Base-by-base conservation (phyloP, 2,329 filamentous ascomycete genomes). In the Sarocladium oryzae region DNA sequence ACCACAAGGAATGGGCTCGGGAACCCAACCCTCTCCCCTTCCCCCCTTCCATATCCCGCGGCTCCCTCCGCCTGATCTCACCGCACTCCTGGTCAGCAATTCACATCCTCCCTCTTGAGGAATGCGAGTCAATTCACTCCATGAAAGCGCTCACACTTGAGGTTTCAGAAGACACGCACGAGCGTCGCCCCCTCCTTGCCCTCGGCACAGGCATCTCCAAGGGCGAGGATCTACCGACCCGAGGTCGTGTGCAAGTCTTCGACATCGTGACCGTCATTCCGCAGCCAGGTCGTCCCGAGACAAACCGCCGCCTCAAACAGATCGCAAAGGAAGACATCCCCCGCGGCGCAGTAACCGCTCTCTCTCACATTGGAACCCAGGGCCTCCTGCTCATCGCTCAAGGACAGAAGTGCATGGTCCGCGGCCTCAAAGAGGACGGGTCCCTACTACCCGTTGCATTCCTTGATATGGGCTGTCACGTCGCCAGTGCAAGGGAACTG, bases 381-480 rank as follows among this genome's bases (percentile, higher is more conserved):
- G 93, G 88, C 1, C 89, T 92, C 58, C 83, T 95, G 76, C 84
- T 93, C 55, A 88, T 88, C 36, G 90, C 91, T 0, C 93, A 99
- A 64, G 93, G 93, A 1, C 91, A 96, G 62, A 99, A 99, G 69
- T 92, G 90, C 66, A 95, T 99, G 87, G 90, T 99, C 1, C 80
- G 93, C 53, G 93, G 93, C 36, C 77, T 99, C 2, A 96, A 96
- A 66, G 93, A 99, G 66, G 93, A 99, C 63, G 89, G 91, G 1
- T 90, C 88, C 1, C 78, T 97, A 50, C 75, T 97, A 1, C 93
- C 93, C 0, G 92, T 99, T 3, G 93, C 93, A 0, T 99, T 99
- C 63, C 87, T 99, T 77, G 93, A 99, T 62, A 95, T 96, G 84
- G 93, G 89, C 69, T 95, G 88, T 67, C 93, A 96, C 61, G 89